These are phyloP conservation scores for Hymenoscyphus infarciens DNA, from an alignment of 2,329 filamentous ascomycete species.

Conservation along the genomic window DNA sequence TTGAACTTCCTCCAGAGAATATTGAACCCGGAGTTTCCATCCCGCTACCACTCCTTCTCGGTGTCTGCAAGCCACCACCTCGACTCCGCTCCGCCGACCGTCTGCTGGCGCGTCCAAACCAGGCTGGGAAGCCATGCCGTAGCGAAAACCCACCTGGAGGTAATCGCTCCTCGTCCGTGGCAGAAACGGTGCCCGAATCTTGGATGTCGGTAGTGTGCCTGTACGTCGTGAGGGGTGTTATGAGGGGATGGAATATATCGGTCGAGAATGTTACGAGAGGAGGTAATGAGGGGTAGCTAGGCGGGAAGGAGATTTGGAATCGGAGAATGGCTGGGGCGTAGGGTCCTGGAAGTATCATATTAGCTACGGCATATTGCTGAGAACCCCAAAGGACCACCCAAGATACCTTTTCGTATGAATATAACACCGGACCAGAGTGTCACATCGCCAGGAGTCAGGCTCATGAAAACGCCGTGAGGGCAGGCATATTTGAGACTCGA, in stretches of 20 bases:
- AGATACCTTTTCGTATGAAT: slow-evolving; percentile 79
- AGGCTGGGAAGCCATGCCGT: slow-evolving; percentile 83
- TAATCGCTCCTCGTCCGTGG: slow-evolving; percentile 76
- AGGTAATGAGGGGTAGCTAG: slow-evolving; percentile 72
- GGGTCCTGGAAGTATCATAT: slow-evolving; percentile 57
- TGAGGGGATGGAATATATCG: slow-evolving; percentile 91
- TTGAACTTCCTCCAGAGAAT: slow-evolving; percentile 20
- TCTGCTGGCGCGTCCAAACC: slow-evolving; percentile 67
- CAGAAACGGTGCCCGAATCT: slow-evolving; percentile 73
- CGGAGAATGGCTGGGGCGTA: slow-evolving; percentile 84
- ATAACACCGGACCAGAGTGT: slow-evolving; percentile 86
- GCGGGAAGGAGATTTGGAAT: slow-evolving; percentile 85
- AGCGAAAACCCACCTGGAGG: slow-evolving; percentile 89
- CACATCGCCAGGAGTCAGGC: slow-evolving; percentile 75
- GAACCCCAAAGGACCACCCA: slow-evolving; percentile 15
- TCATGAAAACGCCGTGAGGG: slow-evolving; percentile 84
- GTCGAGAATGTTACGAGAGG: slow-evolving; percentile 85
- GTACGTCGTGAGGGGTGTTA: slow-evolving; percentile 91
- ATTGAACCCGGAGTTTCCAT: slow-evolving; percentile 21
- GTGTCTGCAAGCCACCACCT: slow-evolving; percentile 23
- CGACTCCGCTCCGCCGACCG: slow-evolving; percentile 38
- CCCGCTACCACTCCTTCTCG: slow-evolving; percentile 24
- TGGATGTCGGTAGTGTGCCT: slow-evolving; percentile 81
- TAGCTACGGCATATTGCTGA: background rate
- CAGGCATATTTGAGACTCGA: slow-evolving; percentile 76